Percentiles rank a stretch among this genome's conserved stretches.
These are phyloP conservation scores for Irpex rosettiformis DNA, from an alignment of 1,284 basidiomycete species.

Conservation along the genomic window DNA sequence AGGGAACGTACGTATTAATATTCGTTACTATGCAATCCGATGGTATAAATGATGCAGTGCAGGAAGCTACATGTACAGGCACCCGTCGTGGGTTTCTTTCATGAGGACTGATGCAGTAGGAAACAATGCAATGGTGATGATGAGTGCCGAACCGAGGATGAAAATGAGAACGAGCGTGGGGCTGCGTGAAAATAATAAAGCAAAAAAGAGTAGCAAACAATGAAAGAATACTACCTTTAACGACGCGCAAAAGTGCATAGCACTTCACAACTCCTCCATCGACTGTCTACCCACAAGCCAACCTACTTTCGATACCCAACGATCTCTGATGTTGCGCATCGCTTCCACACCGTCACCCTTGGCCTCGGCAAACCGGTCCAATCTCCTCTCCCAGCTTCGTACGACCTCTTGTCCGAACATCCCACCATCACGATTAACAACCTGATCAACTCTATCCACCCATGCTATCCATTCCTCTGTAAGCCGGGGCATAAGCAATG, in stretches of 20 bases:
- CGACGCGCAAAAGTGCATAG: neutral
- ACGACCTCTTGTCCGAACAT: slow-evolving; percentile 77
- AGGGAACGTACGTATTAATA: neutral
- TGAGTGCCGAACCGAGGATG: too few relatives aligned
- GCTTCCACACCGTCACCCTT: slow-evolving; percentile 45
- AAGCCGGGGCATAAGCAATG: slow-evolving; percentile 57
- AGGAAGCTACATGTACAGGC: slow-evolving; percentile 1
- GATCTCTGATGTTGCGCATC: slow-evolving; percentile 60
- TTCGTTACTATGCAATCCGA: neutral
- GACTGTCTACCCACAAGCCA: slow-evolving; percentile 69
- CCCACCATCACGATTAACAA: slow-evolving; percentile 67
- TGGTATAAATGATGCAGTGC: slow-evolving; percentile 1
- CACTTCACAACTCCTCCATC: slow-evolving; percentile 47
- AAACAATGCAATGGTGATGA: slow-evolving; percentile 1
- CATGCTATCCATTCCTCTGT: slow-evolving; percentile 72
- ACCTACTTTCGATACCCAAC: slow-evolving; percentile 69
- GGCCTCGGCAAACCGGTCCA: slow-evolving; percentile 61
- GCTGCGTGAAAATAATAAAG: neutral
- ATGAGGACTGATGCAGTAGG: neutral
- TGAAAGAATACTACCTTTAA: neutral
- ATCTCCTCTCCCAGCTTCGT: slow-evolving; percentile 57
- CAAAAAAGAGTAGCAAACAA: neutral
- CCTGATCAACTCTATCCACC: slow-evolving; percentile 63
- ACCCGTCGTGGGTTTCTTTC: neutral
- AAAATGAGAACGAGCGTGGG: neutral